A percentile compares a stretch with the other conserved stretches of the same genome.
phyloP scores from a whole-genome alignment of 2,329 filamentous ascomycete species.

The Epichloe baconii region DNA sequence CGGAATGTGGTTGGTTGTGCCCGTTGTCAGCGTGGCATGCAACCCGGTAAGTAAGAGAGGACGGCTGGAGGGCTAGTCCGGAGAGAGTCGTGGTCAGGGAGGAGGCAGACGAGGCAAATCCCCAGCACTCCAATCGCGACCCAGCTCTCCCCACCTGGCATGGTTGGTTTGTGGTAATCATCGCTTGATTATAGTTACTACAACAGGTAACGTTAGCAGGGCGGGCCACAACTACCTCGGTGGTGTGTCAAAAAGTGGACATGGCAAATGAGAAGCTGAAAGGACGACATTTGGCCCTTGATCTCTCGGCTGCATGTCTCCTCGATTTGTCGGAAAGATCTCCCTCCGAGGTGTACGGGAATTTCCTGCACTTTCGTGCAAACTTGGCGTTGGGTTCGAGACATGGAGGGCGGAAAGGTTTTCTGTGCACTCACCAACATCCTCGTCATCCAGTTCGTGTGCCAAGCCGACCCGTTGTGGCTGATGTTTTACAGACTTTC shows the following conservation, averaged over 20 bases:
- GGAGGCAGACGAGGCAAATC: neutral
- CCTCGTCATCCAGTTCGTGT: slow-evolving; percentile 90
- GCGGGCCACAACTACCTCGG: neutral
- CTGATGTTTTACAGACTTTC: slow-evolving; percentile 96
- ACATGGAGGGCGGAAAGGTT: neutral
- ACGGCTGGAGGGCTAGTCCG: neutral
- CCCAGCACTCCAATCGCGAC: slow-evolving; percentile 6
- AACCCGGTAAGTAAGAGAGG: neutral
- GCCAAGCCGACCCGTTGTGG: slow-evolving; percentile 85
- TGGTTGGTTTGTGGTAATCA: slow-evolving; percentile 22
- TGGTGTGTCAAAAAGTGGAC: neutral
- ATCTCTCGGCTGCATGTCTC: neutral
- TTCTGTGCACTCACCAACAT: slow-evolving; percentile 60
- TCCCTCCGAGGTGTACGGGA: neutral
- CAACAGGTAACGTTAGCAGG: slow-evolving; percentile 6
- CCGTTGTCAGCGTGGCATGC: neutral
- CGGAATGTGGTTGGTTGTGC: neutral
- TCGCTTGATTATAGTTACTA: slow-evolving; percentile 52
- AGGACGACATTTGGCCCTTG: neutral
- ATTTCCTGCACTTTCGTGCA: neutral
- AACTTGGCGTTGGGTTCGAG: neutral
- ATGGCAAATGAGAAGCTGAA: neutral
- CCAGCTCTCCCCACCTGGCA: neutral
- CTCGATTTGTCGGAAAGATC: neutral
- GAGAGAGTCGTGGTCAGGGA: neutral